phyloP scores from a whole-genome alignment of 176 grass and related monocot genomes.

The Poa pratensis region DNA sequence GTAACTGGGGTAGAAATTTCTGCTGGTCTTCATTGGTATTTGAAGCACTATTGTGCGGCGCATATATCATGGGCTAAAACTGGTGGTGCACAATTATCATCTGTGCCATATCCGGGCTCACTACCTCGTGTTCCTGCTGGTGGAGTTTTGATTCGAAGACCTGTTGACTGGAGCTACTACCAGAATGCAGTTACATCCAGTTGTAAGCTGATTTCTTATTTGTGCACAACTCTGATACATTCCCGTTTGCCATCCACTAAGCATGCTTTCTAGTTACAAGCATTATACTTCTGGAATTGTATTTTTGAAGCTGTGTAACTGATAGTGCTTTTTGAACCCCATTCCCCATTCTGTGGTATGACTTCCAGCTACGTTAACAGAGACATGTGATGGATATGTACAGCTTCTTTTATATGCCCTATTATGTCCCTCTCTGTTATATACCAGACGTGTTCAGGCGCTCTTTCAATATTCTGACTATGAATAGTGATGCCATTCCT shows the following conservation, averaged over 20 bases:
- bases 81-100: conserved; percentile 63
- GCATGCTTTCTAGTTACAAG: not conserved
- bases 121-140: conserved; percentile 60
- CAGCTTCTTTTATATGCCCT: not conserved
- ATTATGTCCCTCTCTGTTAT: conserved; percentile 9
- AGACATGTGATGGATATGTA: not conserved
- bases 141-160: conserved; percentile 64
- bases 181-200: conserved; percentile 84
- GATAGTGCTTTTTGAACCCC: not conserved
- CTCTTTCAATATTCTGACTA: not conserved
- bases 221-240: not conserved
- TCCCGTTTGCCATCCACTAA: not conserved
- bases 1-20: conserved; percentile 70
- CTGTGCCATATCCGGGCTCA: conserved; percentile 54
- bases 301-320: not conserved
- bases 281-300: not conserved
- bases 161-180: conserved; percentile 79
- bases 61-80: conserved; percentile 80
- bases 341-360: not conserved
- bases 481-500: not conserved
- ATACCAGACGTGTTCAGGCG: not conserved
- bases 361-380: not conserved
- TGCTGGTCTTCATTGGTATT: conserved; percentile 76
- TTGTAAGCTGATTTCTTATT: conserved; percentile 54
- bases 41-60: conserved; percentile 60